These are phyloP conservation scores for Solanum etuberosum DNA, from an alignment of 257 asterid species.

Conservation along the genomic window DNA sequence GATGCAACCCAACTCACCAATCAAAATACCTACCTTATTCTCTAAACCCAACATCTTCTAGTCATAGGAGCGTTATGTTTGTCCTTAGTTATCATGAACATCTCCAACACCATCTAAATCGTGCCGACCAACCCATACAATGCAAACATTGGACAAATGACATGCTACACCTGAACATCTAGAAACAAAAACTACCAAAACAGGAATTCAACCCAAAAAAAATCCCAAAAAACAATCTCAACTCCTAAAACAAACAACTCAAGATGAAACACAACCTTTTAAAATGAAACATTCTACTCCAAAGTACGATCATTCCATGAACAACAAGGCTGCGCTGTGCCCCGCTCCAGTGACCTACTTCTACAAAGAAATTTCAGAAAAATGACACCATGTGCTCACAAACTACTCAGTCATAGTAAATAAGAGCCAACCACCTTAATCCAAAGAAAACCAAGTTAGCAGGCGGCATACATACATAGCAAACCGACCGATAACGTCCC, in stretches of 20 bases:
- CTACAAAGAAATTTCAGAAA: background rate
- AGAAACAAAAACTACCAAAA: background rate
- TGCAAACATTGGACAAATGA: background rate
- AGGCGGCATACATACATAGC: background rate
- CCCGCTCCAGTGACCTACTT: background rate
- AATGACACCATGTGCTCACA: background rate
- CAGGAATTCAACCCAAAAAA: background rate
- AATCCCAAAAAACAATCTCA: background rate
- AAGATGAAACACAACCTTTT: background rate
- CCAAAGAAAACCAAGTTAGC: background rate
- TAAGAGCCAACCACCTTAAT: background rate
- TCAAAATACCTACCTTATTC: background rate
- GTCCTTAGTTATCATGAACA: background rate
- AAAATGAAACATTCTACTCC: background rate
- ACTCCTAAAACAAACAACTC: background rate
- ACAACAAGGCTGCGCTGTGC: background rate
- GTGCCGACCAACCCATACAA: background rate
- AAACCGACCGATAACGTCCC: background rate
- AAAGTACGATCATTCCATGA: too few relatives aligned
- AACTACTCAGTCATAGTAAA: background rate
- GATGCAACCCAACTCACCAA: background rate
- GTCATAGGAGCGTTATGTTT: background rate
- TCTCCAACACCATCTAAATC: background rate
- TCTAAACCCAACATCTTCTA: background rate
- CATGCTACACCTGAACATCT: background rate